phyloP scores from a whole-genome alignment of 352 stramenopile species.

The Pythium insidiosum region DNA sequence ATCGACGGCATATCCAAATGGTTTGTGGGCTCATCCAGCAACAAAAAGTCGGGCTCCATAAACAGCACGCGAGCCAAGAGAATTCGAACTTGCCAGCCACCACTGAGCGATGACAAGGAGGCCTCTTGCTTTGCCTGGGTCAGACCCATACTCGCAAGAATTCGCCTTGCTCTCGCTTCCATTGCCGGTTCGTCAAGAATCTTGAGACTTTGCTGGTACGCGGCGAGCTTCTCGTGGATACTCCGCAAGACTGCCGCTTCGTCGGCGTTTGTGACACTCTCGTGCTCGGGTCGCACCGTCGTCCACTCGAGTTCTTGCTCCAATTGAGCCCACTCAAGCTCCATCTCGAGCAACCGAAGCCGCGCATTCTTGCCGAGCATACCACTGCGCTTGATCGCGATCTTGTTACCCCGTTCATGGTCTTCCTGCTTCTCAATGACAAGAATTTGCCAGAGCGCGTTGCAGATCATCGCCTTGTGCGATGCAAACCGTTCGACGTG shows the following conservation, averaged over 20 bases:
- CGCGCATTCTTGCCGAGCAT: constrained; percentile 42
- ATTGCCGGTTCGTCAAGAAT: constrained; percentile 41
- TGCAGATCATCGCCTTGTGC: constrained; percentile 23
- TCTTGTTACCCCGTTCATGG: constrained; percentile 27
- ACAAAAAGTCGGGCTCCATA: constrained; percentile 82
- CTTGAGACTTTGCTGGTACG: constrained; percentile 37
- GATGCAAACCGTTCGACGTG: constrained; percentile 16
- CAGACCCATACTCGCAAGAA: constrained; percentile 64
- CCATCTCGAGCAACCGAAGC: constrained; percentile 29
- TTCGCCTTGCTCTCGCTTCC: constrained; percentile 36
- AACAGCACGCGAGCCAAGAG: constrained; percentile 51
- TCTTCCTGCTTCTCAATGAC: constrained; percentile 28
- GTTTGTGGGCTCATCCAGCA: constrained; percentile 91
- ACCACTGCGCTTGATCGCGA: constrained; percentile 45
- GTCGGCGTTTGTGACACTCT: constrained; percentile 16
- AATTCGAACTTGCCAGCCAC: constrained; percentile 58
- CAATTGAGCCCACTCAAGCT: constrained; percentile 25
- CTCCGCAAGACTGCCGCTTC: constrained; percentile 25
- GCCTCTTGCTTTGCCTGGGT: constrained; percentile 72
- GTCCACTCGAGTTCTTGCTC: constrained; percentile 20
- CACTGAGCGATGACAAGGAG: constrained; percentile 35
- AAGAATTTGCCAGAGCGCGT: constrained; percentile 26
- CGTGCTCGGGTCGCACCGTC: constrained; percentile 10
- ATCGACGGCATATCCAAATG: constrained; percentile 87
- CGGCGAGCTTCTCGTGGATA: constrained; percentile 31